phyloP scores from a whole-genome alignment of 2,329 filamentous ascomycete species.

The Aspergillus quadrilineatus region DNA sequence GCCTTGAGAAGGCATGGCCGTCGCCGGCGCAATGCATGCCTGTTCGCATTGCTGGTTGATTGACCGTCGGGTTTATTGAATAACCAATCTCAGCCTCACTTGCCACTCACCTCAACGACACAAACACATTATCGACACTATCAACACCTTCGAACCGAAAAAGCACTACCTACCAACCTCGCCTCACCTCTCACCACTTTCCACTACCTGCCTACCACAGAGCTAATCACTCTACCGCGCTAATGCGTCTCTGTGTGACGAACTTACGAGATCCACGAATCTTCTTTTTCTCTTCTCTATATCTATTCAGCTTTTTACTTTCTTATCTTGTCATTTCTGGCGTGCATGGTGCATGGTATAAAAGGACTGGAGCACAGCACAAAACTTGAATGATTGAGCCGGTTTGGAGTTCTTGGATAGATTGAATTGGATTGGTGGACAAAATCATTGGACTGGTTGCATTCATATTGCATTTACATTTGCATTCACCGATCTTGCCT shows the following conservation, averaged over 20 bases:
- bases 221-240: neutral
- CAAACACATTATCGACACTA: no score
- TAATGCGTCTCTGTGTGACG: slow-evolving; percentile 4
- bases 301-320: neutral
- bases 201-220: neutral
- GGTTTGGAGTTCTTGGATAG: slow-evolving; percentile 1
- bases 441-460: neutral
- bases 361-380: slow-evolving; percentile 3
- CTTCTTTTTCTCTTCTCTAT: neutral
- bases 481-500: neutral
- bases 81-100: neutral
- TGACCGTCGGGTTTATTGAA: no score
- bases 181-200: neutral
- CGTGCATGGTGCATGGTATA: slow-evolving; percentile 1
- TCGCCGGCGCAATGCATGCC: slow-evolving; percentile 22
- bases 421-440: neutral
- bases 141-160: neutral
- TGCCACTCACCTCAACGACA: neutral
- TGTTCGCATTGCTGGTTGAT: slow-evolving; percentile 22
- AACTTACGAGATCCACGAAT: neutral
- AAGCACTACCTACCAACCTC: neutral
- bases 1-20: slow-evolving; percentile 32
- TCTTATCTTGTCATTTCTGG: neutral
- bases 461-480: neutral
- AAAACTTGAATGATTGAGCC: neutral